Base-by-base conservation (phyloP, 1,139 yeast species). In the Hyphopichia burtonii region DNA sequence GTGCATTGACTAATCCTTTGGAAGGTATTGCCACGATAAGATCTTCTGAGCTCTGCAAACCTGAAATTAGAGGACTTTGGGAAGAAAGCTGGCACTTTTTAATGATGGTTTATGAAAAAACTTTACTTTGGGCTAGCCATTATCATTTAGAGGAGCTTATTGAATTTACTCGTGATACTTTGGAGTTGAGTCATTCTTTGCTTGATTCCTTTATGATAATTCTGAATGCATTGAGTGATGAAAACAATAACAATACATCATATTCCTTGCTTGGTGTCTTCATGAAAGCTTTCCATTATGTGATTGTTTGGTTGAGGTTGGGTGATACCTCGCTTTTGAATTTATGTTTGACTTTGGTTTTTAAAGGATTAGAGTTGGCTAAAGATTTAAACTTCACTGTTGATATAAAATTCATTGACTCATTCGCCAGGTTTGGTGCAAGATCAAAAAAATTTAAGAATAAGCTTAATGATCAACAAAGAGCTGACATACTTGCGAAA, bases 131-230 rank as follows among this genome's bases (percentile, higher is more conserved):
- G 98, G 89, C 95, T 0, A 60, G 71, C 4, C 65, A 68, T 32
- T 83, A 82, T 54, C 79, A 77, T 37, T 70, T 80, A 30, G 73
- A 74, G 0, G 76, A 76, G 40, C 69, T 88, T 56, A 74, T 85
- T 39, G 94, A 87, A 47, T 90, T 89, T 52, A 87, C 96, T 15
- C 79, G 96, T 58, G 96, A 90, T 59, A 83, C 89, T 0, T 70
- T 90, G 41, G 97, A 91, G 51, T 71, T 87, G 39, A 84, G 96
- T 50, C 83, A 83, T 49, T 65, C 74, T 2, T 65, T 91, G 34
- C 62, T 91, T 16, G 83, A 78, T 44, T 80, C 91, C 3, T 86
- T 78, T 54, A 70, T 86, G 44, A 65, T 77, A 10, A 66, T 88
- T 36, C 74, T 68, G 8, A 74, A 66, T 34, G 56, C 66, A 20